Evolutionary conservation across 2,329 filamentous ascomycete genomes (phyloP).

Genomic region (Lomentospora prolificans): DNA sequence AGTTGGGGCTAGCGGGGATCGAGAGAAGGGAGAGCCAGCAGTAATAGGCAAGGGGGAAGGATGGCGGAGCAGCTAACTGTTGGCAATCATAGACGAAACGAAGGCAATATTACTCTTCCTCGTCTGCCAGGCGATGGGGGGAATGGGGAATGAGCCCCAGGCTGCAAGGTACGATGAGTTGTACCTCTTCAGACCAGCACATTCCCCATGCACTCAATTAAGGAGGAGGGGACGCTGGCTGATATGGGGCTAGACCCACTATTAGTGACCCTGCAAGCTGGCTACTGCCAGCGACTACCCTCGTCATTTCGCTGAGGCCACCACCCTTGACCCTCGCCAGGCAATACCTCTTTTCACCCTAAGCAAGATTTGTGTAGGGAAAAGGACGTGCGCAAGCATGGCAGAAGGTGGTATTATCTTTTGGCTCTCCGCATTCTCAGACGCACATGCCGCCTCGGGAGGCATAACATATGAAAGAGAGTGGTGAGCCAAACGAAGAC

Average conservation of each 20-base stretch:
- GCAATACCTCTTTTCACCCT: too few relatives aligned
- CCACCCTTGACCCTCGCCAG: too few relatives aligned
- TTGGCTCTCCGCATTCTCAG: neutral
- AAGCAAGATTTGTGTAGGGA: too few relatives aligned
- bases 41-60: neutral
- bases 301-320: neutral
- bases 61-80: neutral
- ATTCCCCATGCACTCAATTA: neutral
- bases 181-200: neutral
- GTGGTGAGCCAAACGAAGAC: neutral
- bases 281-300: neutral
- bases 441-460: neutral
- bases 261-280: neutral
- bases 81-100: constrained; percentile 4
- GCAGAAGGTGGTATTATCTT: neutral
- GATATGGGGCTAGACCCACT: neutral
- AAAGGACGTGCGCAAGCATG: neutral
- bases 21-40: neutral
- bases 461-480: neutral
- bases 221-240: neutral
- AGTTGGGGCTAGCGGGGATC: neutral
- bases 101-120: constrained; percentile 2
- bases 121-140: neutral
- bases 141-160: neutral
- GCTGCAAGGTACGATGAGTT: neutral